Evolutionary conservation across 176 grass and related monocot species (phyloP).

Genomic region (Carex cristatella): DNA sequence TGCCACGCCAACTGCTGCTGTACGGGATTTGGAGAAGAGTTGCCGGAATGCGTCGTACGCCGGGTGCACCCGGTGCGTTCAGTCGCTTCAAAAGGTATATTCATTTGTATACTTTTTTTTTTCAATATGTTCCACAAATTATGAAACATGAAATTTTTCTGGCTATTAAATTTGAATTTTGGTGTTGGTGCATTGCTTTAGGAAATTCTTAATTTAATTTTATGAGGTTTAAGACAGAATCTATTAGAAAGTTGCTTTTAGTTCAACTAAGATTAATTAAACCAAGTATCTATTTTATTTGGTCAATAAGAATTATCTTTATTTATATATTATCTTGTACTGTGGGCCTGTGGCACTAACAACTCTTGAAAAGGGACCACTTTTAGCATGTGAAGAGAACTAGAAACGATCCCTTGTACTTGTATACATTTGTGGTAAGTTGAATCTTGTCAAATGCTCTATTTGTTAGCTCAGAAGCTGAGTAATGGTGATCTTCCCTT

Average conservation of each 20-base stretch:
- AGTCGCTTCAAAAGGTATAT: conserved; percentile 76
- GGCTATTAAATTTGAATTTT: neutral
- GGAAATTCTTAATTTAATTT: neutral
- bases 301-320: neutral
- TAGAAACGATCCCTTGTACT: neutral
- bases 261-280: neutral
- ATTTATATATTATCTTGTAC: neutral
- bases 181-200: neutral
- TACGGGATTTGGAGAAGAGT: conserved; percentile 72
- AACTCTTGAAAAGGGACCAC: neutral
- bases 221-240: neutral
- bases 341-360: neutral
- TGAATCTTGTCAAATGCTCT: neutral
- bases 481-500: neutral
- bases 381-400: neutral
- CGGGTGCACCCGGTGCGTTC: conserved; percentile 81
- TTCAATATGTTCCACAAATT: neutral
- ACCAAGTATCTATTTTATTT: neutral
- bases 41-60: conserved; percentile 90
- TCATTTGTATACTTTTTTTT: conserved; percentile 12
- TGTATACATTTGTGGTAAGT: neutral
- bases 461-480: neutral
- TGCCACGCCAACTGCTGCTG: conserved; percentile 76
- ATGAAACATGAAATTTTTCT: neutral
- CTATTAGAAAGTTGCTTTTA: neutral